Base-by-base conservation (phyloP, 106 monocot genomes). In the Xerophyta viscosa region DNA sequence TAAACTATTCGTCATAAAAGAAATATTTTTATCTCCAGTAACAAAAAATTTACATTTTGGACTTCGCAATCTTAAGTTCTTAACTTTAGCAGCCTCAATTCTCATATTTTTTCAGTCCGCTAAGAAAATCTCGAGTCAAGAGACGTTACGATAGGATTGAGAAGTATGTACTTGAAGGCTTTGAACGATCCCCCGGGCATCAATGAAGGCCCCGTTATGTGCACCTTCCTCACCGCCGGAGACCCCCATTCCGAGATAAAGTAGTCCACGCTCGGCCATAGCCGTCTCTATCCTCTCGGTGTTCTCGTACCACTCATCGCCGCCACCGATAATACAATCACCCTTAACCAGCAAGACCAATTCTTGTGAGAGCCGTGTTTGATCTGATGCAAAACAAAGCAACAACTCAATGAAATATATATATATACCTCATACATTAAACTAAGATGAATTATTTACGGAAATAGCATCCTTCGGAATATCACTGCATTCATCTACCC, bases 291-390 rank as follows among this genome's bases (percentile, higher is more conserved):
- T 71, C 57, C 77, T 66, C 66, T 77, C 77, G 0, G 77, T 77
- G 57, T 77, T 77, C 41, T 77, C 77, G 1, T 77, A 77, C 77
- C 77, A 77, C n/a, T 77, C 77, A 27, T 77, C 71, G 26, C 77
- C 77, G 1, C 77, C 77, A 28, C 71, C 77, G 24, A 77, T 66
- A 42, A 77, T 77, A 30, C 77, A 77, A 31, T 77, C 77, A 18
- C 77, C 77, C 28, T 61, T 65, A 71, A 19, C 77, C 77, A 33
- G 77, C 71, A 39, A 77, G 71, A 27, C 77, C 77, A 36, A 77
- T 71, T 49, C 77, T 71, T 66, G 77, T 71, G 37, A 37, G 71
- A 29, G 62, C 65, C 76, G 70, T 76, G 30, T 56, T 70, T 56
- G n/a, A n/a, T n/a, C n/a, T n/a, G n/a, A n/a, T n/a, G n/a, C n/a